Percentiles rank a stretch among this genome's conserved stretches.
phyloP scores from a whole-genome alignment of 2,329 filamentous ascomycete species.

The Scopulariopsis brevicaulis region DNA sequence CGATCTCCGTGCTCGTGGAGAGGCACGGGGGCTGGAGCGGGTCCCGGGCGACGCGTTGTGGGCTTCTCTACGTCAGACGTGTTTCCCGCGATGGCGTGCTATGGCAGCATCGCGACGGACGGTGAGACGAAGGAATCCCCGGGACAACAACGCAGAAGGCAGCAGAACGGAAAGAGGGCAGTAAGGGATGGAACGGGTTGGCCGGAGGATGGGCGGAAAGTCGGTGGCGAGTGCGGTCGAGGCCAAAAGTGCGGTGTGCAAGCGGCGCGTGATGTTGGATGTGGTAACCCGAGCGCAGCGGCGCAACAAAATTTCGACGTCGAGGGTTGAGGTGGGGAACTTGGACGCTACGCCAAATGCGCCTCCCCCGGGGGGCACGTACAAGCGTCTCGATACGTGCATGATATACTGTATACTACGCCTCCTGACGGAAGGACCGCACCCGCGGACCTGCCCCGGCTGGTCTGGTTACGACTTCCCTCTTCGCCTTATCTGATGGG shows the following conservation, averaged over 20 bases:
- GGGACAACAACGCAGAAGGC: background rate
- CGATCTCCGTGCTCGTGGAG: background rate
- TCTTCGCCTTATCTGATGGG: background rate
- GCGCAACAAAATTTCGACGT: background rate
- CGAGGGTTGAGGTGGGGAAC: background rate
- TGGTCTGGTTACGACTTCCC: background rate
- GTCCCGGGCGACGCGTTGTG: background rate
- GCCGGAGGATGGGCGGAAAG: background rate
- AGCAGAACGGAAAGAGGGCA: background rate
- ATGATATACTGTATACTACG: background rate
- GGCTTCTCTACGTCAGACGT: background rate
- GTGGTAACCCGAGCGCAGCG: background rate
- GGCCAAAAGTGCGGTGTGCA: background rate
- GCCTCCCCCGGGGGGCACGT: background rate
- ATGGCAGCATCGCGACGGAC: background rate
- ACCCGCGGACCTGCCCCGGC: background rate
- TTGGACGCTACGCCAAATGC: background rate
- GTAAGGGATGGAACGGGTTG: background rate
- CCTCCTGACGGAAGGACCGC: background rate
- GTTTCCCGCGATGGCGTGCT: background rate
- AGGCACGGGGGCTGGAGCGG: background rate
- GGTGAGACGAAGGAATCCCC: background rate
- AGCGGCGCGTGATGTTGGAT: background rate
- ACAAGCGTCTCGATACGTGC: background rate
- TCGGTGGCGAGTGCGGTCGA: background rate